Evolutionary conservation across 345 rosid genomes (phyloP), one percentile per base, ranked within the genome.

Genomic region (Gynandropsis gynandra): DNA sequence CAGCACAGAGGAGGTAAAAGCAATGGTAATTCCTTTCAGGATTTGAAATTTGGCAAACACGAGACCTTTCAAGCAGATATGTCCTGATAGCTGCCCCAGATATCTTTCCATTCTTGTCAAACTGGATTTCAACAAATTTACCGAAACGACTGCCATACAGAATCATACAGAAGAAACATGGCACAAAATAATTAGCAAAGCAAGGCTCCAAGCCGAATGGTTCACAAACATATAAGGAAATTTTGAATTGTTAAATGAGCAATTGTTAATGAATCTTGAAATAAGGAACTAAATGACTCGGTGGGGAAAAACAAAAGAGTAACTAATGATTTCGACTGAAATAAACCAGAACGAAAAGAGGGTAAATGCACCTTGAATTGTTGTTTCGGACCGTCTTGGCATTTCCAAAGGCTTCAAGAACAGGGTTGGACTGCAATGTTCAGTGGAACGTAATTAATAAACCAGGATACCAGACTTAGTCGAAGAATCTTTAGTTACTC

Each of bases 391-490:
- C 79, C 34, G 97, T 88, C 71, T 88, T 88, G 16, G 97, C 97
- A 79, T 89, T 89, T 61, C 97, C 97, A 74, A 89, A 89, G 55
- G 97, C 97, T 79, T 89, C 97, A 10, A 89, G 95, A 67, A 89
- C 93, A 2, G 97, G 97, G 65, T 89, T 89, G 29, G 97, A 89
- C 97, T 89, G 89, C 49, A 72, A 47, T 33, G 58, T 24, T 41
- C 35, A 41, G 27, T 41, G 51, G 8, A 19, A 24, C 29, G 21
- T 42, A 11, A 15, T 15, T 56, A 59, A 47, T 41, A 52, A 33
- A 34, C 20, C 57, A 40, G 0, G 5, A 20, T 14, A 16, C 15
- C 47, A 48, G 24, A 43, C 41, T 36, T 16, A 44, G 33, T 4
- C 34, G 39, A 58, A 56, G 16, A 50, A 11, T 50, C 37, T 36